A percentile compares a stretch with the other conserved stretches of the same genome.
phyloP scores from a whole-genome alignment of 2,329 filamentous ascomycete species.

The Chaetomium strumarium region DNA sequence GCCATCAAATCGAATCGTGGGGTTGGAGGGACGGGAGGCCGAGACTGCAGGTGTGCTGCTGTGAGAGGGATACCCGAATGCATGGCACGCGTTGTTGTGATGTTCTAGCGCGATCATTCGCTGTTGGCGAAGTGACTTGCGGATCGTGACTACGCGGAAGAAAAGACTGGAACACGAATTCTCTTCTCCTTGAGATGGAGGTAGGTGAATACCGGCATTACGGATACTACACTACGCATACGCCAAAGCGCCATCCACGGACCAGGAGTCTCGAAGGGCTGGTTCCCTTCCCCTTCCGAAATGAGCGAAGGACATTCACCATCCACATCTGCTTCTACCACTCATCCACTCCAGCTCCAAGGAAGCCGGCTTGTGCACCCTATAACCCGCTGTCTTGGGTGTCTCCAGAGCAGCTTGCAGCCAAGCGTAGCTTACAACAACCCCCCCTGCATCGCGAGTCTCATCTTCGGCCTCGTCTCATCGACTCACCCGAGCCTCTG shows the following conservation, averaged over 20 bases:
- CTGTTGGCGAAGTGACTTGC: neutral
- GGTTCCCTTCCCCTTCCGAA: neutral
- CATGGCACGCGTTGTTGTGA: neutral
- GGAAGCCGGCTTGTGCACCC: neutral
- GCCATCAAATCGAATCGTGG: constrained; percentile 12
- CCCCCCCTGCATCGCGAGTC: constrained; percentile 11
- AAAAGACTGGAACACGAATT: neutral
- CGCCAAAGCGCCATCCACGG: neutral
- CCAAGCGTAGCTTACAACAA: neutral
- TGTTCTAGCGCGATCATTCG: neutral
- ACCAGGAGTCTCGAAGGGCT: neutral
- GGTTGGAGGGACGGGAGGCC: neutral
- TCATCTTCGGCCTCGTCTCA: constrained; percentile 1
- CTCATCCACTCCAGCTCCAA: neutral
- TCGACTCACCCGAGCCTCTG: neutral
- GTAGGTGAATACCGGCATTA: too few relatives aligned
- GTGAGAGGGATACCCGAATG: neutral
- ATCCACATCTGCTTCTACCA: neutral
- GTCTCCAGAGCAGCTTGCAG: neutral
- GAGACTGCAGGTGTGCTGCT: neutral
- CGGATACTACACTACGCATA: neutral
- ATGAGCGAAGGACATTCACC: neutral
- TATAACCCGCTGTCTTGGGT: neutral
- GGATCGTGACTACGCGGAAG: neutral
- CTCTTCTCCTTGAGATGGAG: neutral